Evolutionary conservation across 768 basidiomycete species (phyloP).

Genomic region (Leccinum uliginosum): DNA sequence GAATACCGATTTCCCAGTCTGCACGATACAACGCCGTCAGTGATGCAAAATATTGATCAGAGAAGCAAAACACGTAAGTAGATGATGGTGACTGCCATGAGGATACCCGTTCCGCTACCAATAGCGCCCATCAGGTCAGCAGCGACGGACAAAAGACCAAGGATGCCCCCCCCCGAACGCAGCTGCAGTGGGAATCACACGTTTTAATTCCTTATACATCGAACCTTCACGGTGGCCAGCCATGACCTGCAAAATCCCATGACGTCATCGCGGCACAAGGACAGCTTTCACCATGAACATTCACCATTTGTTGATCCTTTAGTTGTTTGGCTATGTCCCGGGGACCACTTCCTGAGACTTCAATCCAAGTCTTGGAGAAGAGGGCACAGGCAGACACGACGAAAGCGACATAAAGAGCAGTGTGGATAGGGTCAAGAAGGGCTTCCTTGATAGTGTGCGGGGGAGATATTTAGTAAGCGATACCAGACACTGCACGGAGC

Average conservation of each 20-base stretch:
- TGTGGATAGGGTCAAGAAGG: conserved; percentile 91
- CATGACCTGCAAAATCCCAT: conserved; percentile 49
- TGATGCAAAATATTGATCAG: neutral
- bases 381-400: conserved; percentile 92
- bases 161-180: conserved; percentile 97
- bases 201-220: conserved; percentile 99
- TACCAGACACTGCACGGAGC: conserved; percentile 82
- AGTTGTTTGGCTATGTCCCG: conserved; percentile 96
- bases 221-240: conserved; percentile 91
- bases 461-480: conserved; percentile 97
- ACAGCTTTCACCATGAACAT: neutral
- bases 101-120: conserved; percentile 91
- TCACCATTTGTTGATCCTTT: conserved; percentile 97
- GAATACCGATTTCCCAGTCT: conserved; percentile 92
- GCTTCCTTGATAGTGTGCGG: conserved; percentile 91
- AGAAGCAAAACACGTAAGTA: conserved; percentile 38
- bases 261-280: conserved; percentile 2
- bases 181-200: conserved; percentile 96
- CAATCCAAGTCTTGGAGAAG: conserved; percentile 99
- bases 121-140: conserved; percentile 96
- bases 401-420: conserved; percentile 84
- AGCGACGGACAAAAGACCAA: conserved; percentile 84
- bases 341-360: conserved; percentile 94
- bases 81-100: conserved; percentile 98
- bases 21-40: neutral